phyloP scores from a whole-genome alignment of 768 basidiomycete genomes.

The Boletus reticulatus region DNA sequence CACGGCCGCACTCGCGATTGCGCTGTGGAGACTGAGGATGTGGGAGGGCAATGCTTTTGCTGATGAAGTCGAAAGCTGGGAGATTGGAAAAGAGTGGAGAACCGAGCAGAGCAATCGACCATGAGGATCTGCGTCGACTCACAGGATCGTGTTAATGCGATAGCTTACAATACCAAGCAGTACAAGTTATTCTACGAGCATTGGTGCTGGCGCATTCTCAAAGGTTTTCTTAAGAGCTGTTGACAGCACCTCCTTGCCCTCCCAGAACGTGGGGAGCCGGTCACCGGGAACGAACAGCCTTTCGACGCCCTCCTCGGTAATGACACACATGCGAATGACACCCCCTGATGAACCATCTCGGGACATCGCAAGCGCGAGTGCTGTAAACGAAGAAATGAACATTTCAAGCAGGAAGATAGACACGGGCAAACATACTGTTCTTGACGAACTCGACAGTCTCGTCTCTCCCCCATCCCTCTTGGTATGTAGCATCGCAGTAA shows the following conservation, averaged over 20 bases:
- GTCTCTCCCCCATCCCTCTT: constrained; percentile 87
- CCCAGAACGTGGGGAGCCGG: constrained; percentile 87
- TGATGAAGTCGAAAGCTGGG: constrained; percentile 34
- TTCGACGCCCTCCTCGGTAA: constrained; percentile 90
- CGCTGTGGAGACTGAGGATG: constrained; percentile 78
- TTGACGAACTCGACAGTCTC: constrained; percentile 93
- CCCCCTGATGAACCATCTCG: constrained; percentile 98
- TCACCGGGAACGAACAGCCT: constrained; percentile 90
- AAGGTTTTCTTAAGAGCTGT: constrained; percentile 22
- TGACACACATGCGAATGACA: constrained; percentile 95
- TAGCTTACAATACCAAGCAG: not conserved
- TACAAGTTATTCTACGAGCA: constrained; percentile 43
- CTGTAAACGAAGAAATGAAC: constrained; percentile 39
- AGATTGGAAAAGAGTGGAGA: constrained; percentile 30
- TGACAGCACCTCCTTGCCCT: constrained; percentile 72
- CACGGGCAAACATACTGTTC: constrained; percentile 70
- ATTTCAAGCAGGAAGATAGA: not conserved
- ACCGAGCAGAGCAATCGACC: constrained; percentile 8
- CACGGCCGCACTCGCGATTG: constrained; percentile 60
- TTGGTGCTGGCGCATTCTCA: constrained; percentile 34
- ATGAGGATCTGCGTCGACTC: not conserved
- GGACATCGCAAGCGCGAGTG: constrained; percentile 93
- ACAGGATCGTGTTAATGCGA: not conserved
- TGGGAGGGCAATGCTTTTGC: constrained; percentile 55
- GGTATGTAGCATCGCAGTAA: constrained; percentile 97